Conservation (phyloP, 2,329 filamentous ascomycete species). For the Zopfia rhizophila region DNA sequence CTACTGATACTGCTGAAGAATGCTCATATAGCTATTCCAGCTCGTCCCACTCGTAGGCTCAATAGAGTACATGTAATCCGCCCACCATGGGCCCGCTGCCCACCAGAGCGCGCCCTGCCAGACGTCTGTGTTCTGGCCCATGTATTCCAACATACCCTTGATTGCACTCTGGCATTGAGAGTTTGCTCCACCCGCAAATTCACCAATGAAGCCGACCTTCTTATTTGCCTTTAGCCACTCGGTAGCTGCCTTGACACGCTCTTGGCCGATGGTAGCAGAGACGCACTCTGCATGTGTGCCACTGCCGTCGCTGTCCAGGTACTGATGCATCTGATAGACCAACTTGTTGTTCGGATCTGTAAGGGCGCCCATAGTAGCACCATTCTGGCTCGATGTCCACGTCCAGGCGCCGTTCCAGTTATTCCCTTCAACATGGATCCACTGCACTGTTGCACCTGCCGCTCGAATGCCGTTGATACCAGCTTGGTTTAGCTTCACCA, state of each 20-base stretch:
- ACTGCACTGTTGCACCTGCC: constrained; percentile 55
- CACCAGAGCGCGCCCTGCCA: constrained; percentile 63
- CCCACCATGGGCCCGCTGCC: constrained; percentile 62
- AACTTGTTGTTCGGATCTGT: constrained; percentile 60
- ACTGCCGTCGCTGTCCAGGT: constrained; percentile 63
- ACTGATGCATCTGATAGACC: constrained; percentile 68
- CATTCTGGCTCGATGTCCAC: constrained; percentile 58
- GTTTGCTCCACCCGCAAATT: constrained; percentile 63
- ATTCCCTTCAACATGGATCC: constrained; percentile 66
- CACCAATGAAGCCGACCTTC: constrained; percentile 61
- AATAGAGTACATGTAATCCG: constrained; percentile 54
- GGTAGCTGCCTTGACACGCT: constrained; percentile 60
- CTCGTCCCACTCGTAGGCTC: constrained; percentile 57
- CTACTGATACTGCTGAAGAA: constrained; percentile 20
- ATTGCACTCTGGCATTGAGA: constrained; percentile 58
- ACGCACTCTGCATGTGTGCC: constrained; percentile 61
- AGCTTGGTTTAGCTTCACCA: constrained; percentile 52
- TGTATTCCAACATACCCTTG: constrained; percentile 57
- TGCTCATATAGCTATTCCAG: constrained; percentile 37
- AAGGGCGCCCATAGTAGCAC: constrained; percentile 53
- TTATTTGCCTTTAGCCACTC: constrained; percentile 60
- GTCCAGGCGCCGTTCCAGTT: constrained; percentile 53
- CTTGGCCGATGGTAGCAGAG: constrained; percentile 59
- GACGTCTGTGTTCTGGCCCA: constrained; percentile 59
- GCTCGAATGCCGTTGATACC: constrained; percentile 51